Evolutionary conservation across 73 alveolate genomes (phyloP).

Genomic region (Blepharisma japonicum): DNA sequence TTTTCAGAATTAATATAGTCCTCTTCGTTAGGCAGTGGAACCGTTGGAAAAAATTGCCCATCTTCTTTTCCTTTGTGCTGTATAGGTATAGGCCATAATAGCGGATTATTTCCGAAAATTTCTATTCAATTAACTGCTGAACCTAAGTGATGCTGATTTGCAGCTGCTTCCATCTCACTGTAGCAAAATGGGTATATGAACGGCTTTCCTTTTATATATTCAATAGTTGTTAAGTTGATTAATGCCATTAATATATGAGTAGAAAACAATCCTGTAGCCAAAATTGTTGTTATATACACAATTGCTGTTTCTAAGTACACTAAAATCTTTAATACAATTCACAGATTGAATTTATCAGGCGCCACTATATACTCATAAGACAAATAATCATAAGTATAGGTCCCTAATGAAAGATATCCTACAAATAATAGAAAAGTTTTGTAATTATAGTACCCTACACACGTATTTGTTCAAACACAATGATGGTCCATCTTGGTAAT

Average conservation of each 20-base stretch:
- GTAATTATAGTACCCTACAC: slow-evolving; percentile 70
- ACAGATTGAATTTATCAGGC: neutral
- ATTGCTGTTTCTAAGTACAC: slow-evolving; percentile 16
- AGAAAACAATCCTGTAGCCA: neutral
- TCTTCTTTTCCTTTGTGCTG: neutral
- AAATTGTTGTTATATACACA: slow-evolving; percentile 12
- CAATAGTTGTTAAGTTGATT: neutral
- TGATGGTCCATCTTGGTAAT: slow-evolving; percentile 81
- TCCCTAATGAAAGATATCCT: slow-evolving; percentile 20
- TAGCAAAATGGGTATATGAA: neutral
- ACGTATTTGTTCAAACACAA: slow-evolving; percentile 76
- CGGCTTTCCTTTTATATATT: slow-evolving; percentile 20
- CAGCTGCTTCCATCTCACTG: neutral
- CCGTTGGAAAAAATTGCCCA: neutral
- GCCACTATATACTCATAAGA: neutral
- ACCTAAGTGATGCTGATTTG: slow-evolving; percentile 6
- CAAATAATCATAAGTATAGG: slow-evolving; percentile 28
- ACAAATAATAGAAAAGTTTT: slow-evolving; percentile 52
- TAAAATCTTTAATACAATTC: neutral
- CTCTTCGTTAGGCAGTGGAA: neutral
- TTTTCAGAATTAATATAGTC: too few species aligned
- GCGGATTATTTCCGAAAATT: slow-evolving; percentile 3
- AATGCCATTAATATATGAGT: slow-evolving; percentile 15
- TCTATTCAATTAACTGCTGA: neutral
- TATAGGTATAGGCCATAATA: slow-evolving; percentile 2